Evolutionary conservation across 306 rosid genomes (phyloP), one percentile per base, ranked within the genome.

Genomic region (Quercus aquifolioides): DNA sequence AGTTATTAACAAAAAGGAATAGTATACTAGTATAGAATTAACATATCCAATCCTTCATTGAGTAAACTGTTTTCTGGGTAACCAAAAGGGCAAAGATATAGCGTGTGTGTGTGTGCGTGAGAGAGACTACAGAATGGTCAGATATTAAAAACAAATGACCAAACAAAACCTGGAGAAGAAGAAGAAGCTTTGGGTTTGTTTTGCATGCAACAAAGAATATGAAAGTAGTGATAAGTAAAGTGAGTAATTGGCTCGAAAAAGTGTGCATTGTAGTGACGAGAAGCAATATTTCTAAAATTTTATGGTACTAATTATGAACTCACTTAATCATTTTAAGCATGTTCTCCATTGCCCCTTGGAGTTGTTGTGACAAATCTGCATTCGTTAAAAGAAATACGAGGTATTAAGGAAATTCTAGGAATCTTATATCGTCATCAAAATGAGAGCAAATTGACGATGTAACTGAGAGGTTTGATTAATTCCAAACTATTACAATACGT

Each of bases 291-390:
- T 59, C 23, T 58, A 20, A 74, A 74, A 12, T 5, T 74, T 56
- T 68, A 60, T 17, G 20, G 49, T 30, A 9, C 71, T 21, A 64
- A 79, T 46, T 73, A 77, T 30, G 46, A 76, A 18, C 90, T 74
- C 28, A 91, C 98, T 75, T 82, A 72, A 70, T 90, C 90, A 84
- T 88, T 90, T 88, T 91, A 62, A 90, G 90, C 95, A 94, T 87
- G 83, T 81, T 94, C 81, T 91, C 97, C 98, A 89, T 85, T 8
- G 87, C 86, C 21, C 80, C 88, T 81, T 91, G 93, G 54, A 78
- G 83, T 86, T 91, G 89, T 31, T 78, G 90, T 19, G 90, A 91
- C 77, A 89, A 76, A 12, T 85, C 97, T 91, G 92, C 82, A 58
- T 15, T 51, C 51, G 20, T 10, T 59, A 68, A 57, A 80, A 78